Base-by-base conservation (phyloP, 805 yeast genomes). In the Phaffomyces thermotolerans region DNA sequence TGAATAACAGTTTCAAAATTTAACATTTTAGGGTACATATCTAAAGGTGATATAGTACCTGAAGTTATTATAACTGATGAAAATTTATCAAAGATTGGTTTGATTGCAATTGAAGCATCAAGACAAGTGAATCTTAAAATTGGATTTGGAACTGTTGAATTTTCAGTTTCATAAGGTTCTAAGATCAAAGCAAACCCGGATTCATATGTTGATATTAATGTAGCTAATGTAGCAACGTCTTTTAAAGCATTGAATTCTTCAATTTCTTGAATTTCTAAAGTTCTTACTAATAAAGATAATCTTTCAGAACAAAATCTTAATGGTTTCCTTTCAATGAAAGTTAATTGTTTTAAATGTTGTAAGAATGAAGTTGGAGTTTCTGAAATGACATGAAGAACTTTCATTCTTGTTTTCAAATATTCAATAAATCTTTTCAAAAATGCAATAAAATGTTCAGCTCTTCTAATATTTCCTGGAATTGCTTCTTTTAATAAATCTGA, bases 1-100 rank as follows among this genome's bases (percentile, higher is more conserved):
- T 90, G 96, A 31, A 93, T 73, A 4, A 90, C 95, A 0, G 98
- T 90, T 41, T 86, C 89, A 64, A 93, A 91, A 58, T 89, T 85
- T 48, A 91, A 69, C 98, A 91, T 91, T 54, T 87, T 82, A 7
- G 99, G 99, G 61, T 93, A 93, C 99, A 93, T 93, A 58, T 93
- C 98, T 61, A 93, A 75, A 1, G 99, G 99, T 0, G 98, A 91
- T 39, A 93, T 93, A 14, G 99, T 93, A 52, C 99, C 99, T 1
- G 96, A 87, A 0, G 99, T 93, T 48, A 93, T 93, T 48, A 93
- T 83, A 10, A 93, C 95, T 0, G 96, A 84, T 8, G 87, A 81
- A 57, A 91, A 93, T 46, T 90, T 74, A 41, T 93, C 99, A 68
- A 93, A 91, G 0, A 93, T 89, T 0, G 99, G 99, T 59, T 89